These are phyloP conservation scores for Amyloporia xantha DNA, from an alignment of 768 basidiomycete species.

Conservation along the genomic window DNA sequence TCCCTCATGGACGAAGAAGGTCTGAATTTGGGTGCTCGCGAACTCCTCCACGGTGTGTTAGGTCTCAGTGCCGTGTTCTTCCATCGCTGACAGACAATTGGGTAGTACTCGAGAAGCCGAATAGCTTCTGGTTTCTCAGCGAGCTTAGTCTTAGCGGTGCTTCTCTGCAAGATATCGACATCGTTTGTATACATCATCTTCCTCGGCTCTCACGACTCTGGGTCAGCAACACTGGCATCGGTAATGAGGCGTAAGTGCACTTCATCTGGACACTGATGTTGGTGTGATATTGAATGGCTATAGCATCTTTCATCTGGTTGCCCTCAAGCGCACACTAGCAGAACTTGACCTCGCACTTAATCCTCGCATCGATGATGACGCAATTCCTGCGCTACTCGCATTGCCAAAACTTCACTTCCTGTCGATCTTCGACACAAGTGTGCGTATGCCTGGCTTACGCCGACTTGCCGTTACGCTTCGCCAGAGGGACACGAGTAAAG, in stretches of 20 bases:
- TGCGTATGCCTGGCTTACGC: conserved; percentile 55
- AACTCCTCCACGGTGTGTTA: conserved; percentile 37
- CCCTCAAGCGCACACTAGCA: conserved; percentile 46
- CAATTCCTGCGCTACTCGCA: conserved; percentile 45
- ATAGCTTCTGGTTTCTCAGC: conserved; percentile 43
- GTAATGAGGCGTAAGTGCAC: conserved; percentile 60
- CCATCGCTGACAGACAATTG: conserved; percentile 6
- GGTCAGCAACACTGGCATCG: conserved; percentile 47
- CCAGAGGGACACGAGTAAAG: conserved; percentile 18
- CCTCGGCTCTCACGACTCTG: conserved; percentile 41
- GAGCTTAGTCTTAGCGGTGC: conserved; percentile 46
- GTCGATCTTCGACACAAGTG: conserved; percentile 45
- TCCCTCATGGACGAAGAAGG: conserved; percentile 43
- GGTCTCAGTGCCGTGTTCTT: background rate
- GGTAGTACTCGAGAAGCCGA: conserved; percentile 43
- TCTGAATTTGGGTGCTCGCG: conserved; percentile 39
- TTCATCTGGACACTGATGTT: background rate
- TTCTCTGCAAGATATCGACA: conserved; percentile 39
- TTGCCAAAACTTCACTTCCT: conserved; percentile 43
- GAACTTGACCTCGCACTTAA: conserved; percentile 49
- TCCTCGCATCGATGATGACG: conserved; percentile 47
- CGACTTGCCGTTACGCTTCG: conserved; percentile 34
- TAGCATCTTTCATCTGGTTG: conserved; percentile 52
- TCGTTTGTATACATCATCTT: conserved; percentile 47
- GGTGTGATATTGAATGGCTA: conserved; percentile 1